phyloP scores from a whole-genome alignment of 2,329 filamentous ascomycete genomes.

The Sporothrix brunneoviolacea region DNA sequence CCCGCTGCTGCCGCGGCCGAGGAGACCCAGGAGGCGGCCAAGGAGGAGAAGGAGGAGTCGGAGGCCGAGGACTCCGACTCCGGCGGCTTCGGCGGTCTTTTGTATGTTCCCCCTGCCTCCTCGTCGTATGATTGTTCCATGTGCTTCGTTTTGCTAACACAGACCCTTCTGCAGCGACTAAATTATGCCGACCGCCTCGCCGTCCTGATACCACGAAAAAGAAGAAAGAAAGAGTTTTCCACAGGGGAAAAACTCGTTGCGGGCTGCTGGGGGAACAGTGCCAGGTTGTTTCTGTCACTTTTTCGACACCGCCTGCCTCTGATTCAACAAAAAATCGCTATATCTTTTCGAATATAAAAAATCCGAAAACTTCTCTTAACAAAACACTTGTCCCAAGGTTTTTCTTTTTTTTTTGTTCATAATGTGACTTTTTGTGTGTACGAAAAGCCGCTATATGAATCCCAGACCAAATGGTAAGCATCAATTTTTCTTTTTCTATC shows the following conservation, averaged over 20 bases:
- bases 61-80: conserved; percentile 64
- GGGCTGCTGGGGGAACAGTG: no score
- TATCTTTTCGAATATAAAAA: conserved; percentile 9
- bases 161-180: no score
- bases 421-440: background rate
- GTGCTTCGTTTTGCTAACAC: background rate
- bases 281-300: no score
- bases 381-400: background rate
- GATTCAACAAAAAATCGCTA: no score
- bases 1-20: conserved; percentile 59
- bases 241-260: no score
- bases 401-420: no score
- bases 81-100: conserved; percentile 74
- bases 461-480: conserved; percentile 36
- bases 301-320: no score
- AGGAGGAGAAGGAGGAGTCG: conserved; percentile 58
- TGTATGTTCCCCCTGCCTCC: conserved; percentile 28
- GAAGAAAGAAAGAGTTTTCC: no score
- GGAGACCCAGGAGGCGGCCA: conserved; percentile 45
- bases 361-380: conserved; percentile 5
- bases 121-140: background rate
- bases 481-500: conserved; percentile 22
- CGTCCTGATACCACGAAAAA: no score
- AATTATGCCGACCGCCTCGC: no score
- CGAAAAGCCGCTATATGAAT: no score